phyloP scores from a whole-genome alignment of 148 eudicot species.

The Vaccinium myrtillus region DNA sequence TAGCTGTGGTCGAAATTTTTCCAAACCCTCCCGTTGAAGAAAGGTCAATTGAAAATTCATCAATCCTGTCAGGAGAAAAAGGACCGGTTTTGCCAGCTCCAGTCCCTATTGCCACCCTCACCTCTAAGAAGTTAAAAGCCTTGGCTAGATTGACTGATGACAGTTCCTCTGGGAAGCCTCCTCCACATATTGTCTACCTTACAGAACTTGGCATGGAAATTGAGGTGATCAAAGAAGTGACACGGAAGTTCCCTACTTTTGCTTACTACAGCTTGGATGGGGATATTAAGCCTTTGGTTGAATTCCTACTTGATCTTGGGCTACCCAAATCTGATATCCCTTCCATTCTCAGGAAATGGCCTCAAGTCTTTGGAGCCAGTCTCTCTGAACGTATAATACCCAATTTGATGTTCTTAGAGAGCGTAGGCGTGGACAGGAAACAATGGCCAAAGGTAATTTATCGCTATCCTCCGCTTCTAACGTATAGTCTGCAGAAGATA shows the following conservation, averaged over 20 bases:
- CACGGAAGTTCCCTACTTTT: constrained; percentile 68
- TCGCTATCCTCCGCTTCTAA: constrained; percentile 70
- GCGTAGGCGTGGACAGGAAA: constrained; percentile 66
- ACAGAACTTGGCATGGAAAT: constrained; percentile 77
- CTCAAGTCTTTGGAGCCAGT: constrained; percentile 73
- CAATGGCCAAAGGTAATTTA: constrained; percentile 69
- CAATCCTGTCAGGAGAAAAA: constrained; percentile 35
- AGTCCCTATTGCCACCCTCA: constrained; percentile 32
- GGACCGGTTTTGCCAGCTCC: constrained; percentile 29
- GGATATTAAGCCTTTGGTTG: constrained; percentile 66
- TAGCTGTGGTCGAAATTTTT: constrained; percentile 58
- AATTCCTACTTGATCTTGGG: constrained; percentile 81
- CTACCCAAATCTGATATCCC: constrained; percentile 66
- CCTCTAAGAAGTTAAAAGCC: constrained; percentile 53
- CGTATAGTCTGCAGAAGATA: constrained; percentile 64
- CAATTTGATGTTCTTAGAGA: constrained; percentile 62
- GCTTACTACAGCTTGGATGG: constrained; percentile 80
- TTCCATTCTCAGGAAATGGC: constrained; percentile 57
- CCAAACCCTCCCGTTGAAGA: constrained; percentile 50
- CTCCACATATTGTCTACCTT: constrained; percentile 52
- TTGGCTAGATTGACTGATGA: constrained; percentile 47
- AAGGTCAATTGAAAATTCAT: constrained; percentile 33
- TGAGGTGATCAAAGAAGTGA: constrained; percentile 52
- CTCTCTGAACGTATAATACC: constrained; percentile 72
- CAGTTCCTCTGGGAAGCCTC: not conserved